Evolutionary conservation across 768 basidiomycete genomes (phyloP).

Genomic region (Roridomyces roridus): DNA sequence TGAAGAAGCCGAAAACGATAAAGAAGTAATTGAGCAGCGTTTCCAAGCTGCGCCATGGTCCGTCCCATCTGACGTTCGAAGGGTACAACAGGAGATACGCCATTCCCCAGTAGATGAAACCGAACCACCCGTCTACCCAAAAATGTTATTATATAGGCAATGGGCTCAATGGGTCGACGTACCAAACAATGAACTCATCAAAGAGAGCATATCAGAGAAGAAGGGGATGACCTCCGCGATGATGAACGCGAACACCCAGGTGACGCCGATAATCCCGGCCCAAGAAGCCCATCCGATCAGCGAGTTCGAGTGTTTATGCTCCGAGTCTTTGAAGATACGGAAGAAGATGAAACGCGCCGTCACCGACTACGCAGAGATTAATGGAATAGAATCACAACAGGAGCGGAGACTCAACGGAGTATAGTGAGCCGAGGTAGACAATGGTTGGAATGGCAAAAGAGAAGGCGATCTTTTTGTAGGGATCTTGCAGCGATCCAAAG

Average conservation of each 20-base stretch:
- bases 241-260: constrained; percentile 41
- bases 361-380: constrained; percentile 35
- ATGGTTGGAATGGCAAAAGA: constrained; percentile 51
- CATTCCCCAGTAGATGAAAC: constrained; percentile 54
- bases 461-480: constrained; percentile 48
- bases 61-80: constrained; percentile 40
- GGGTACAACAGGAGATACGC: constrained; percentile 48
- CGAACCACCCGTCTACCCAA: constrained; percentile 40
- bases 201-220: constrained; percentile 46
- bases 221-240: constrained; percentile 43
- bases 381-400: not conserved
- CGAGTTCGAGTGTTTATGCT: constrained; percentile 42
- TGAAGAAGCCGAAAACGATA: constrained; percentile 43
- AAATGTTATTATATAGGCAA: not conserved
- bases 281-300: constrained; percentile 38
- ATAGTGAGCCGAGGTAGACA: constrained; percentile 47
- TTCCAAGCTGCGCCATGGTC: constrained; percentile 35
- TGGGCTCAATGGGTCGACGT: constrained; percentile 7
- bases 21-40: constrained; percentile 45
- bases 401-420: constrained; percentile 36
- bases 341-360: constrained; percentile 51
- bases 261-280: constrained; percentile 36
- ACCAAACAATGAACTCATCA: constrained; percentile 52
- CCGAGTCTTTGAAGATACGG: constrained; percentile 44
- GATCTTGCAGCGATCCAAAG: constrained; percentile 44